Percentiles rank a stretch among this genome's conserved stretches.
Conservation (phyloP, 2,329 filamentous ascomycete genomes). For the Septoria linicola region DNA sequence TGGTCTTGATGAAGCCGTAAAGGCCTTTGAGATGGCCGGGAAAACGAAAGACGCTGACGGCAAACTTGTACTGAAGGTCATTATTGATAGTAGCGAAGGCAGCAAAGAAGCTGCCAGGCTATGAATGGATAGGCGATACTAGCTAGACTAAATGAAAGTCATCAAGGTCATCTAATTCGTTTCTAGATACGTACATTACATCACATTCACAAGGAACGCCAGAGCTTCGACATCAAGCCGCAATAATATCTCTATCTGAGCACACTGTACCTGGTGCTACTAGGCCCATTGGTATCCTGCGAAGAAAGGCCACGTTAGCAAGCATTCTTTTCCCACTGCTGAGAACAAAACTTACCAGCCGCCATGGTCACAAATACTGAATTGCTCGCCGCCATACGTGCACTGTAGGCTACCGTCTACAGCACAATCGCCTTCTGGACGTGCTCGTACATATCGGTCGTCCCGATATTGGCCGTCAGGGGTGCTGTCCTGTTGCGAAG, state of each 20-base stretch:
- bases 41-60: slow-evolving; percentile 67
- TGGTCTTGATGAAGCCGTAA: slow-evolving; percentile 60
- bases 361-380: slow-evolving; percentile 36
- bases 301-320: neutral
- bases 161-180: slow-evolving; percentile 1
- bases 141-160: neutral
- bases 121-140: neutral
- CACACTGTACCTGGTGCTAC: slow-evolving; percentile 36
- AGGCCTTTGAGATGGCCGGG: slow-evolving; percentile 69
- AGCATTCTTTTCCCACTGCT: neutral
- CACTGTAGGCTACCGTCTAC: slow-evolving; percentile 33
- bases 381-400: slow-evolving; percentile 29
- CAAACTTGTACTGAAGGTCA: slow-evolving; percentile 70
- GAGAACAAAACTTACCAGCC: slow-evolving; percentile 27
- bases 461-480: slow-evolving; percentile 35
- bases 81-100: slow-evolving; percentile 46
- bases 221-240: neutral
- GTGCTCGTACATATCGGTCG: slow-evolving; percentile 35
- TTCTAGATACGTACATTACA: neutral
- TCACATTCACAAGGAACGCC: neutral
- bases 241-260: slow-evolving; percentile 20
- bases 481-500: slow-evolving; percentile 32
- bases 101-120: slow-evolving; percentile 7
- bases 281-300: slow-evolving; percentile 33
- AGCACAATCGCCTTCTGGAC: slow-evolving; percentile 33